Conservation (phyloP, 257 asterid species). For the Euphrasia confusa region DNA sequence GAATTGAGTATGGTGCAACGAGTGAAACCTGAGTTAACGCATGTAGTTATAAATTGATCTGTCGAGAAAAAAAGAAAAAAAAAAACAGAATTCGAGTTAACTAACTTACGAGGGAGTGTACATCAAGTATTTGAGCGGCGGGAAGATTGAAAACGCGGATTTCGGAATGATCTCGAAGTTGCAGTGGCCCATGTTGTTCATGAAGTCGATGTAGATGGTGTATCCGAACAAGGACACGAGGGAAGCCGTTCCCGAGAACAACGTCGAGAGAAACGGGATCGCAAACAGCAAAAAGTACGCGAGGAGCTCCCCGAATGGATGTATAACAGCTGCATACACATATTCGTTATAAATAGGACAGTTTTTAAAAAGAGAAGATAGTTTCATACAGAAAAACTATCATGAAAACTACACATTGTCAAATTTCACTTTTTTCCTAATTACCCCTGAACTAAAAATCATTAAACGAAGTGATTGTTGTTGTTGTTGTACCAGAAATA, state of each 20-base stretch:
- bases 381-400: too few species aligned
- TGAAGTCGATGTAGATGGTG: conserved; percentile 42
- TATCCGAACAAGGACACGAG: conserved; percentile 32
- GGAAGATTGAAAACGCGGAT: conserved; percentile 34
- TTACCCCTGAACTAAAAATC: too few species aligned
- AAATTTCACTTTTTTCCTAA: too few species aligned
- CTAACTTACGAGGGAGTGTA: conserved; percentile 59
- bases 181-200: conserved; percentile 65
- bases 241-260: conserved; percentile 30
- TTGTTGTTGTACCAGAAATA: conserved; percentile 39
- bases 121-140: conserved; percentile 56
- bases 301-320: conserved; percentile 50
- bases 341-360: too few species aligned
- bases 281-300: conserved; percentile 40
- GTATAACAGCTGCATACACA: conserved; percentile 42
- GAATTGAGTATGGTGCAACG: conserved; percentile 61
- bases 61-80: too few species aligned
- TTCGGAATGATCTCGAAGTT: conserved; percentile 55
- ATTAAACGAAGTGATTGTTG: too few species aligned
- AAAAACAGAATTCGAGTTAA: too few species aligned
- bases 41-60: too few species aligned
- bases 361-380: too few species aligned
- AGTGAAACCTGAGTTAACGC: conserved; percentile 42
- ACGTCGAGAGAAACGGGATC: conserved; percentile 34
- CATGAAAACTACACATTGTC: too few species aligned